Base-by-base conservation (phyloP, 345 rosid species). In the Rhizophora mangle region DNA sequence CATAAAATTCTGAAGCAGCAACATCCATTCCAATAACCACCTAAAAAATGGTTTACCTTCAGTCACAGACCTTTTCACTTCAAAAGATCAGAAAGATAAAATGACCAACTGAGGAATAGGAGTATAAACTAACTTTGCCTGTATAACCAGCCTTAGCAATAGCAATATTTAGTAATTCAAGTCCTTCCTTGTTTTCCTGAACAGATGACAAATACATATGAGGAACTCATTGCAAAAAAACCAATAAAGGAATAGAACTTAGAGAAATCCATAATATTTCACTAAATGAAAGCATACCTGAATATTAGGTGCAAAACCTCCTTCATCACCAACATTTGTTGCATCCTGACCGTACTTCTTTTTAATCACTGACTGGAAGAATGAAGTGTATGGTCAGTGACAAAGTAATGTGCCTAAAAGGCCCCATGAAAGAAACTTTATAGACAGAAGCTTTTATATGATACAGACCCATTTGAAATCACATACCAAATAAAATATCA, bases 281-380 rank as follows among this genome's bases (percentile, higher is more conserved):
- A 55, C 47, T 2, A 39, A 2, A 39, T 39, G 47, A 39, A 9
- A 22, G 20, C 54, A 51, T 22, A 89, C 96, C 96, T 86, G 98
- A 79, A 95, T 95, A 70, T 90, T 95, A 74, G 99, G 99, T 36
- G 99, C 99, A 65, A 91, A 89, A 51, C 99, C 99, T 74, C 97
- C 99, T 78, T 95, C 99, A 71, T 95, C 99, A 77, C 98, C 98
- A 47, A 95, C 99, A 68, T 95, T 95, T 11, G 96, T 92, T 29
- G 99, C 99, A 82, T 95, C 99, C 80, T 95, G 99, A 15, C 99
- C 99, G n/a, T 95, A 95, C 85, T 95, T 92, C 90, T 90, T 90
- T 80, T 90, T 90, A 26, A 90, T 90, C 69, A 90, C 93, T 70
- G 91, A 54, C 92, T 87, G 72, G 31, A 72, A 65, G 10, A 20